These are phyloP conservation scores for Chenopodium album DNA, from an alignment of 148 eudicot species.

Conservation along the genomic window DNA sequence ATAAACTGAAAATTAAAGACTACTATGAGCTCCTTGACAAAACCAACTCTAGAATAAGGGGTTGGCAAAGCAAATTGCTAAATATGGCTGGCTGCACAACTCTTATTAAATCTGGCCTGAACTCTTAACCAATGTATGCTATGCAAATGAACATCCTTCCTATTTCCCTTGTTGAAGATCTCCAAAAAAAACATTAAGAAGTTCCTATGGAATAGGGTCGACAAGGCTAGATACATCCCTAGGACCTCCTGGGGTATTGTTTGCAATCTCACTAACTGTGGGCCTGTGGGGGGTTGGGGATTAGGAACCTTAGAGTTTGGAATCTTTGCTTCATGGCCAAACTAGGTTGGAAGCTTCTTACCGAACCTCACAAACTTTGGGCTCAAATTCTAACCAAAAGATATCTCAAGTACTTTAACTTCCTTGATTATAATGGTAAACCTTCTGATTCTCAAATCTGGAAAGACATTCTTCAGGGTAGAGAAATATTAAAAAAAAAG, in stretches of 20 bases:
- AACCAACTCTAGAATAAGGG: neutral
- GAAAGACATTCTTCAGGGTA: too few relatives aligned
- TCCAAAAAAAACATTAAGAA: neutral
- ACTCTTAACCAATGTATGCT: neutral
- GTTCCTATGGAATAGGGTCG: neutral
- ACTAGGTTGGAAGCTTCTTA: neutral
- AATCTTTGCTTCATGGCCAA: neutral
- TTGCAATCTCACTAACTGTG: neutral
- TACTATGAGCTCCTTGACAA: neutral
- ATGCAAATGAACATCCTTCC: constrained; percentile 2
- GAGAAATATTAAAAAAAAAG: too few relatives aligned
- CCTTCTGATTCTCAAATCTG: too few relatives aligned
- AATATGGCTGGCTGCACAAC: neutral
- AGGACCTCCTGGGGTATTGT: neutral
- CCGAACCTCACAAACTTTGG: neutral
- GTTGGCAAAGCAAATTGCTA: neutral
- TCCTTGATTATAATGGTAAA: neutral
- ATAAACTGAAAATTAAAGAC: too few relatives aligned
- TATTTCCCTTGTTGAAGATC: too few relatives aligned
- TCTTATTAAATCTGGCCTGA: neutral
- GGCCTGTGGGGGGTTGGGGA: neutral
- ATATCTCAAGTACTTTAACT: neutral
- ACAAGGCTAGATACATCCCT: neutral
- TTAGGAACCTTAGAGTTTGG: neutral
- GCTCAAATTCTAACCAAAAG: neutral